phyloP scores from a whole-genome alignment of 352 stramenopile species.

The Phytophthora ramorum region DNA sequence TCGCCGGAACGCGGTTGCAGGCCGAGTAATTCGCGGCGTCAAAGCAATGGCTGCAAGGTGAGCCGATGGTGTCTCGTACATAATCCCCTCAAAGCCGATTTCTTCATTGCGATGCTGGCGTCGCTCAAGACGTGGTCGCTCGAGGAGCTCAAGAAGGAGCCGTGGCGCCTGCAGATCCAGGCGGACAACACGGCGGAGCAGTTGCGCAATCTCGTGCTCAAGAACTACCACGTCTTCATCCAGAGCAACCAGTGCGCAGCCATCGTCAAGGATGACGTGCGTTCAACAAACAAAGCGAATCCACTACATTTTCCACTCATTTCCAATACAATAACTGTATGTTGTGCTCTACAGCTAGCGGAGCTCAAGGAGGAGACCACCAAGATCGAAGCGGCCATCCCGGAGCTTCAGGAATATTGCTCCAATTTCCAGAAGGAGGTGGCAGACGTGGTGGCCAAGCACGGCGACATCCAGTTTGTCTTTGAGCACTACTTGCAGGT shows the following conservation, averaged over 20 bases:
- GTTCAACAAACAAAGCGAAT: constrained; percentile 1
- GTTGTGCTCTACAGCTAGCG: constrained; percentile 43
- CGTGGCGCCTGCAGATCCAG: constrained; percentile 81
- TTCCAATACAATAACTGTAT: constrained; percentile 16
- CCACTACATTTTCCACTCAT: background rate
- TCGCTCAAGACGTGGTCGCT: constrained; percentile 68
- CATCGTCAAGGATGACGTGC: constrained; percentile 81
- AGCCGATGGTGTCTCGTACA: background rate
- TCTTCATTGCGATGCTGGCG: constrained; percentile 13
- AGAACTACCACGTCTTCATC: constrained; percentile 93
- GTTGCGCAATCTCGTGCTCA: constrained; percentile 80
- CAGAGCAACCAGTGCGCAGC: constrained; percentile 89
- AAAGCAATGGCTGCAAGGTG: too few relatives aligned
- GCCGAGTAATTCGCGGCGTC: too few relatives aligned
- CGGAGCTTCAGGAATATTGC: constrained; percentile 64
- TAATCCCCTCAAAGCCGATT: background rate
- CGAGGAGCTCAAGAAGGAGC: constrained; percentile 88
- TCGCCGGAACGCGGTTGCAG: too few relatives aligned
- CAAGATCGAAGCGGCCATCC: constrained; percentile 56
- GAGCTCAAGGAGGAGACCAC: constrained; percentile 77
- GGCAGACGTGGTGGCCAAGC: constrained; percentile 63
- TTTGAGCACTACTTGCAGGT: constrained; percentile 90
- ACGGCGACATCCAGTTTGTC: constrained; percentile 90
- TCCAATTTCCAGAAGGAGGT: constrained; percentile 62
- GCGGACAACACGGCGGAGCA: constrained; percentile 81